These are phyloP conservation scores for Russula emetica DNA, from an alignment of 768 basidiomycete species.

Conservation along the genomic window DNA sequence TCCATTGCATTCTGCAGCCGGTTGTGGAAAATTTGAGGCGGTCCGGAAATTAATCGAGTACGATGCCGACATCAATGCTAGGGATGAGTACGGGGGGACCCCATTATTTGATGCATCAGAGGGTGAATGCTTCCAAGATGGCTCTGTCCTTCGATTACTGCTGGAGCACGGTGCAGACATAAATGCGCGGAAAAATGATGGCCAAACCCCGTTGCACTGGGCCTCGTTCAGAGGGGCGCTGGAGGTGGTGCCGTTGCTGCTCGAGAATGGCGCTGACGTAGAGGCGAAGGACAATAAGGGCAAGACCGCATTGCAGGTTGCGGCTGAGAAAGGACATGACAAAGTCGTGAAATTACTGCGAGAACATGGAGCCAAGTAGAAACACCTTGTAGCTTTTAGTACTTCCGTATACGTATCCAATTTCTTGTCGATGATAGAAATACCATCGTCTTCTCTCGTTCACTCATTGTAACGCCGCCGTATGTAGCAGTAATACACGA, in stretches of 20 bases:
- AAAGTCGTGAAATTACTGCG: too few relatives aligned
- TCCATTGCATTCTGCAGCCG: background rate
- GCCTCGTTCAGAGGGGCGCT: background rate
- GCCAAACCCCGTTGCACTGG: background rate
- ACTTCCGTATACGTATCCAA: too few relatives aligned
- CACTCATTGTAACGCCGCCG: too few relatives aligned
- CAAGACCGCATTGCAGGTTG: background rate
- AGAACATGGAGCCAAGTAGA: too few relatives aligned
- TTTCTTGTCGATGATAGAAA: too few relatives aligned
- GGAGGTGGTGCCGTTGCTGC: background rate
- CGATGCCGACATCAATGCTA: background rate
- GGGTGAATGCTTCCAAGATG: background rate
- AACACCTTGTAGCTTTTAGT: too few relatives aligned
- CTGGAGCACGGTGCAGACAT: background rate
- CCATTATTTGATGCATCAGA: background rate
- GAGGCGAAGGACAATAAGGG: background rate
- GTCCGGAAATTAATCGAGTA: background rate
- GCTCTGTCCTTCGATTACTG: background rate
- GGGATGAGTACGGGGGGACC: background rate
- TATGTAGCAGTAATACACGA: too few relatives aligned
- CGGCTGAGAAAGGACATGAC: too few relatives aligned
- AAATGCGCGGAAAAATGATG: background rate
- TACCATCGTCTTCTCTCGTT: too few relatives aligned
- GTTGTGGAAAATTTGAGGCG: background rate
- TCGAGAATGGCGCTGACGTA: background rate